Base-by-base conservation (phyloP, 2,329 filamentous ascomycete genomes). In the Fusarium papillatum region DNA sequence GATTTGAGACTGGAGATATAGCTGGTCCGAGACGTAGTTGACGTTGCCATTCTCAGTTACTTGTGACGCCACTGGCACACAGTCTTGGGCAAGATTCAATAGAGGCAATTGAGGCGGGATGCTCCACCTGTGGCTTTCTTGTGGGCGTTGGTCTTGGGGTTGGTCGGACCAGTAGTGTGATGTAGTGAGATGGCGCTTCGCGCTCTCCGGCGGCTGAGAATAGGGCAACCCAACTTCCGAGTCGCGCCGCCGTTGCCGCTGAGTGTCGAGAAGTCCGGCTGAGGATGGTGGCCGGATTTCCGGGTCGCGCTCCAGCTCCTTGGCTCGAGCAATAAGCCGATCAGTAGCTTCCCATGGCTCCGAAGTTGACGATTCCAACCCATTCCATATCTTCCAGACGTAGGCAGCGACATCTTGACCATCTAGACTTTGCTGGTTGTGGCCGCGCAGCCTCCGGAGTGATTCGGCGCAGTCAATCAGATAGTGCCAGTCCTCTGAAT, bases 311-410 rank as follows among this genome's bases (percentile, higher is more conserved):
- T 82, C 80, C 13, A 83, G 74, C 26, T 73, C 72, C 72, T 79
- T 80, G 14, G 81, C 82, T 46, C 75, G 72, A 29, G 77, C 71
- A 63, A 85, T 84, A 24, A 84, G 74, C 31, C 81, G 78, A 66
- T 86, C 84, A 6, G 84, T 86, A 59, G 81, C 74, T 34, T 71
- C 77, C 84, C 84, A 86, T 7, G 80, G 76, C 22, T 73, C 64
- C 9, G 69, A 41, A 46, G 66, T 17, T 41, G 68, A 39, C 29
- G 72, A 22, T 16, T 66, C 53, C 24, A 68, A 34, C 19, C 72
- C 72, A 7, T 75, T 64, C 29, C 80, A 63, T 31, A 81, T 78
- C 14, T 74, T 66, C 73, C 78, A 81, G 36, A 85, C 68, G 68
- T 81, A 83, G 22, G 80, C 75, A 29, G 84, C 79, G 7, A 84